phyloP scores from a whole-genome alignment of 75 land plant genomes.

The Sequoiadendron giganteum region DNA sequence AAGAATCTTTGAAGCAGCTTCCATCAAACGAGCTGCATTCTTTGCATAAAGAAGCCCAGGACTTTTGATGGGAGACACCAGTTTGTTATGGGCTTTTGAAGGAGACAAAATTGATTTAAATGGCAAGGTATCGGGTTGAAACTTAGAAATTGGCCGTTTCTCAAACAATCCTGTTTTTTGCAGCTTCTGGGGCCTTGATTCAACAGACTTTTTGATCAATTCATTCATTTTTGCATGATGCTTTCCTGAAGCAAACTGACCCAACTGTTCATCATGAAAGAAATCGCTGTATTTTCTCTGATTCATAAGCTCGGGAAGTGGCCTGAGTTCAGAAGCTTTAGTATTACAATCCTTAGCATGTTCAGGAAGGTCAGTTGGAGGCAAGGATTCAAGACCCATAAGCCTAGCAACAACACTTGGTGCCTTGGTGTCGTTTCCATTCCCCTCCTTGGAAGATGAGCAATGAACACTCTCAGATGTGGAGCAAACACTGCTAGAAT shows the following conservation, averaged over 20 bases:
- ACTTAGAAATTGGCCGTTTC: constrained; percentile 63
- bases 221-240: constrained; percentile 19
- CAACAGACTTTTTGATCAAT: constrained; percentile 14
- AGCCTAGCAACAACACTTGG: constrained; percentile 92
- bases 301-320: constrained; percentile 20
- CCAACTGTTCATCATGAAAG: constrained; percentile 14
- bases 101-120: constrained; percentile 54
- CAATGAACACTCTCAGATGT: not conserved
- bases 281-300: constrained; percentile 16
- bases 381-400: constrained; percentile 92
- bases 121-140: constrained; percentile 60
- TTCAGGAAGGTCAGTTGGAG: constrained; percentile 34
- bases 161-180: constrained; percentile 42
- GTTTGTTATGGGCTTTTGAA: constrained; percentile 61
- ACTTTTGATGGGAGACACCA: constrained; percentile 72
- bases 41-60: constrained; percentile 58
- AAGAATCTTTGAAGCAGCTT: constrained; percentile 82
- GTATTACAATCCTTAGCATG: constrained; percentile 14
- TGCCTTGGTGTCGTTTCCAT: constrained; percentile 34
- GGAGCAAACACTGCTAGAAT: not conserved
- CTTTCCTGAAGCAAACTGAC: constrained; percentile 7
- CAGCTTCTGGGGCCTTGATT: constrained; percentile 37
- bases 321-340: constrained; percentile 21
- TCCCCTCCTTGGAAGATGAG: constrained; percentile 20
- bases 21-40: constrained; percentile 71